Evolutionary conservation across 129 eudicot species (phyloP), one percentile per base, ranked within the genome.

Genomic region (Saposhnikovia divaricata): DNA sequence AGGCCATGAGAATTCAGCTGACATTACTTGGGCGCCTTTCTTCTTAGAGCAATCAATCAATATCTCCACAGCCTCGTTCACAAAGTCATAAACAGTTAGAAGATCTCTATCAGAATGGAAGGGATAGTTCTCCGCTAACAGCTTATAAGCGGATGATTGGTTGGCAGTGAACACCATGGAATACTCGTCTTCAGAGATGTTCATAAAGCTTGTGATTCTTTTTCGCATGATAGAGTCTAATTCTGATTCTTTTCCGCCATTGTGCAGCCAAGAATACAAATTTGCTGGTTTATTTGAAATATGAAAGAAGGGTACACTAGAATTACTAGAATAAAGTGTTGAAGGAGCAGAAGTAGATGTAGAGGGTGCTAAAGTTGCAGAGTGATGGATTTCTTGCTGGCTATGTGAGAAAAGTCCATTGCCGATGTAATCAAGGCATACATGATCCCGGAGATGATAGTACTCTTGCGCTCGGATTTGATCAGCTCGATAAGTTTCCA

Each of bases 1-100:
- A 74, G 92, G 92, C 92, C 92, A 89, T 16, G 84, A 73, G 65
- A 89, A 86, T 25, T 78, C 77, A 9, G 92, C 92, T 46, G 90
- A 80, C 76, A 47, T 81, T 43, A 79, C 55, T 21, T 63, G 68
- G 9, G 83, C 90, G 40, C 85, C 83, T 44, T 77, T 77, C 38
- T 71, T 86, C 31, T 31, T 68, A 1, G 87, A 83, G 79, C 83
- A 63, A 71, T 81, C 84, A 47, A 77, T 37, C 88, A 89, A 77
- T 68, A 80, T 74, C 72, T 84, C 86, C 34, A 86, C 83, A 18
- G 90, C 85, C 50, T 89, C 92, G 37, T 84, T 84, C 42, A 82
- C 86, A 59, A 81, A 68, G 69, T 89, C 92, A 72, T 89, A 89
- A 0, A 89, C 88, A 4, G 88, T 86, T 9, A 86, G 44, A 80